These are phyloP conservation scores for Datisca glomerata DNA, from an alignment of 306 rosid genomes.

Conservation along the genomic window DNA sequence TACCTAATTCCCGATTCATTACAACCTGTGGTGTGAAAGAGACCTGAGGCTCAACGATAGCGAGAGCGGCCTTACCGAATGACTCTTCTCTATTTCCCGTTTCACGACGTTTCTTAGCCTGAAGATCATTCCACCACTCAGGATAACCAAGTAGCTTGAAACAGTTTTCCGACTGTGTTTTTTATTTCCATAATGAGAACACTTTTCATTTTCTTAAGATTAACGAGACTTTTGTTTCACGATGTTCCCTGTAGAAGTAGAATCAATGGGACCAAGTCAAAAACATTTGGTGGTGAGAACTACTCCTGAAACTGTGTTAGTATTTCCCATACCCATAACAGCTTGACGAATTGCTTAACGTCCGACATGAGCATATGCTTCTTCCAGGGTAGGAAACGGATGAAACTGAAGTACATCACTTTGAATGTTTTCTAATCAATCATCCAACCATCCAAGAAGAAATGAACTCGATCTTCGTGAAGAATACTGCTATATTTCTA, in stretches of 20 bases:
- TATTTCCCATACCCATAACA: not conserved
- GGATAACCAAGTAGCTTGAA: constrained; percentile 6
- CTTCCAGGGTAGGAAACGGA: constrained; percentile 4
- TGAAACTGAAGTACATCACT: not conserved
- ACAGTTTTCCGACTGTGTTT: constrained; percentile 2
- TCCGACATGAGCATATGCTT: constrained; percentile 4
- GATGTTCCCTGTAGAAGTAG: not conserved
- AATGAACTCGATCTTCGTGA: constrained; percentile 3
- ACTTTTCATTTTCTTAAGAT: not conserved
- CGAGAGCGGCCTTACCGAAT: not conserved
- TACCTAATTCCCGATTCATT: too few species aligned
- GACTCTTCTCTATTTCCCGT: not conserved
- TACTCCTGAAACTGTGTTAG: not conserved
- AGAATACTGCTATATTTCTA: not conserved
- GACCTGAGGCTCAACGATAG: not conserved
- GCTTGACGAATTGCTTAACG: not conserved
- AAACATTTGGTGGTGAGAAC: not conserved
- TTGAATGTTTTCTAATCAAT: not conserved
- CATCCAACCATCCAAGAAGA: constrained; percentile 3
- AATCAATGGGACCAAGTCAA: too few species aligned
- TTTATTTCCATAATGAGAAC: constrained; percentile 6
- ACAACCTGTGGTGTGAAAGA: too few species aligned
- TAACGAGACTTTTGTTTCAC: too few species aligned
- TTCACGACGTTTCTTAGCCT: too few species aligned
- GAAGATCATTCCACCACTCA: constrained; percentile 4